Conservation (phyloP, 2,329 filamentous ascomycete genomes). For the Beauveria sp. region DNA sequence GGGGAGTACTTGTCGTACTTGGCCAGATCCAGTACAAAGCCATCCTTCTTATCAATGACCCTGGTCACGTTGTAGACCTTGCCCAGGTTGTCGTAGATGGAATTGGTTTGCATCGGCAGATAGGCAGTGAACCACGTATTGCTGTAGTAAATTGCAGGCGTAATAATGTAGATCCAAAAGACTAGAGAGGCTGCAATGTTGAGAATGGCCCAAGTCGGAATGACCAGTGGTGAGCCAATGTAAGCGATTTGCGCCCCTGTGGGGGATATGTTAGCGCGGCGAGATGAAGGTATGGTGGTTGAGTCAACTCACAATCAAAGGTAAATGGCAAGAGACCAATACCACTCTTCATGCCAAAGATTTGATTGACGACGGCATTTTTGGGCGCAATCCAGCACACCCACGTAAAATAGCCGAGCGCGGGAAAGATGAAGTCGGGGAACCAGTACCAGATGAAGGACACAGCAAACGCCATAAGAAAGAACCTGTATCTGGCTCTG, state of each 20-base stretch:
- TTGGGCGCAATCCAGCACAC: constrained; percentile 41
- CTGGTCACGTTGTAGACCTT: constrained; percentile 38
- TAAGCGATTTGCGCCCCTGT: constrained; percentile 27
- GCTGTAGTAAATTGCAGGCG: constrained; percentile 37
- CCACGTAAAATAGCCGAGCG: constrained; percentile 37
- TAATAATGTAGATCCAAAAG: constrained; percentile 38
- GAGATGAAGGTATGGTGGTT: no score
- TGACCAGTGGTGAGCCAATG: constrained; percentile 32
- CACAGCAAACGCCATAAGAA: constrained; percentile 28
- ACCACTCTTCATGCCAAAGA: constrained; percentile 40
- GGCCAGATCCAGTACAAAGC: constrained; percentile 34
- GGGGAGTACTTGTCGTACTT: constrained; percentile 46
- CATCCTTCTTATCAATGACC: constrained; percentile 36
- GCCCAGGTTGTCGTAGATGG: constrained; percentile 46
- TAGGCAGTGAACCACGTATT: constrained; percentile 45
- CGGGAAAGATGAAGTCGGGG: constrained; percentile 39
- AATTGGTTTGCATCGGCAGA: constrained; percentile 43
- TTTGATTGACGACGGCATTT: constrained; percentile 37
- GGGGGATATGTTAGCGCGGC: background rate
- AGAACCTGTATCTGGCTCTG: constrained; percentile 36
- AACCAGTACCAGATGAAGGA: constrained; percentile 43
- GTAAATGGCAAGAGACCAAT: constrained; percentile 33
- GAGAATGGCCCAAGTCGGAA: constrained; percentile 36
- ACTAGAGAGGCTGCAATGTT: constrained; percentile 41
- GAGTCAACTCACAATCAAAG: constrained; percentile 28